These are phyloP conservation scores for Trichoderma sp. DNA, from an alignment of 2,329 filamentous ascomycete species.

Conservation along the genomic window DNA sequence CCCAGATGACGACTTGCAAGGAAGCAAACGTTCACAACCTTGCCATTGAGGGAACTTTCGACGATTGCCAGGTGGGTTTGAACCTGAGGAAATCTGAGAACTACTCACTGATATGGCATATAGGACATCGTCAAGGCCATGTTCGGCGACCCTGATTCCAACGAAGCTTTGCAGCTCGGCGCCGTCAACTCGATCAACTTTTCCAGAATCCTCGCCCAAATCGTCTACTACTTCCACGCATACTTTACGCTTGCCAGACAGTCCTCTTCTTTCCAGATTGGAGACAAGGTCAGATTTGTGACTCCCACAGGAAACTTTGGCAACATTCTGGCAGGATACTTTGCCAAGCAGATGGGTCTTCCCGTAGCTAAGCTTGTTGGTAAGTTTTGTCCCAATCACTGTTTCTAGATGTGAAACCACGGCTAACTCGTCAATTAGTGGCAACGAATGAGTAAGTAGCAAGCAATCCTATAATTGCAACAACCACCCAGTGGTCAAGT, in stretches of 20 bases:
- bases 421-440: background rate
- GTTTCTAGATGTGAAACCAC: accelerated
- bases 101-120: background rate
- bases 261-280: slow-evolving; percentile 58
- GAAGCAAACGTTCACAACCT: slow-evolving; percentile 93
- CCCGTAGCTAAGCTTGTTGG: slow-evolving; percentile 85
- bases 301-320: slow-evolving; percentile 97
- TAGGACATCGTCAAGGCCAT: slow-evolving; percentile 86
- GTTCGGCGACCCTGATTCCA: slow-evolving; percentile 82
- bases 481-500: background rate
- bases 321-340: slow-evolving; percentile 90
- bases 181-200: slow-evolving; percentile 98
- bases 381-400: slow-evolving; percentile 41
- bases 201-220: slow-evolving; percentile 92
- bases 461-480: no score
- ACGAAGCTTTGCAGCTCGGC: slow-evolving; percentile 76
- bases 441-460: slow-evolving; percentile 65
- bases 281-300: slow-evolving; percentile 74
- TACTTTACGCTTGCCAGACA: slow-evolving; percentile 77
- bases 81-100: no score
- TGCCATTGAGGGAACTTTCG: slow-evolving; percentile 85
- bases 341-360: slow-evolving; percentile 85
- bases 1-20: slow-evolving; percentile 92
- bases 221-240: slow-evolving; percentile 93
- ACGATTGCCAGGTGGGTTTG: slow-evolving; percentile 72